These are phyloP conservation scores for Paramecium caudatum DNA, from an alignment of 73 alveolate species.

Conservation along the genomic window DNA sequence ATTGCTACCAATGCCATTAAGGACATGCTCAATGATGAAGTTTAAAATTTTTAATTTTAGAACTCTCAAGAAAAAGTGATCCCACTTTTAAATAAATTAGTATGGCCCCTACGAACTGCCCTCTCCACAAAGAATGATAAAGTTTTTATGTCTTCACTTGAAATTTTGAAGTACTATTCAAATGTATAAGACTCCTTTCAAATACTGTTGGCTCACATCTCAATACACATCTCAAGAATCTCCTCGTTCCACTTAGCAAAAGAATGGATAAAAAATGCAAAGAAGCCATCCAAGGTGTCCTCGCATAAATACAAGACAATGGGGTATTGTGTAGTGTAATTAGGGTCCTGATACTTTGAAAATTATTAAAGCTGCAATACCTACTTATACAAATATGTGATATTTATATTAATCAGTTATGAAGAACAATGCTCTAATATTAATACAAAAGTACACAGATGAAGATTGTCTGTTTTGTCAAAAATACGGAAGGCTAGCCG, in stretches of 20 bases:
- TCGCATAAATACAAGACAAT: conserved; percentile 75
- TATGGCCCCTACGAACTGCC: conserved; percentile 85
- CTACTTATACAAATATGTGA: conserved; percentile 71
- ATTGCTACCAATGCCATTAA: conserved; percentile 86
- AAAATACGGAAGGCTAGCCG: conserved; percentile 38
- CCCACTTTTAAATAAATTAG: conserved; percentile 80
- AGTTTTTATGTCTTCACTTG: conserved; percentile 76
- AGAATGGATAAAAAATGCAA: conserved; percentile 80
- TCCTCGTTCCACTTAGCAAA: conserved; percentile 82
- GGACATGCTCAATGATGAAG: conserved; percentile 89
- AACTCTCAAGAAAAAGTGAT: conserved; percentile 81
- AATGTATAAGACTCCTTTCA: conserved; percentile 73
- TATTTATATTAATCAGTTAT: conserved; percentile 36
- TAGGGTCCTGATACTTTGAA: conserved; percentile 70
- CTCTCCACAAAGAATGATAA: conserved; percentile 79
- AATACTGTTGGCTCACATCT: conserved; percentile 82
- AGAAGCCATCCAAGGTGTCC: conserved; percentile 57
- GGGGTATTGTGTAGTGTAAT: conserved; percentile 66
- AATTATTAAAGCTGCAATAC: conserved; percentile 67
- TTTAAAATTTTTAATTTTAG: conserved; percentile 10
- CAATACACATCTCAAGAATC: conserved; percentile 81
- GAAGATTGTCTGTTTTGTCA: conserved; percentile 60
- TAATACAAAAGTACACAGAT: background rate
- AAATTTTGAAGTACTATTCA: conserved; percentile 75
- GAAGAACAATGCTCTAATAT: conserved; percentile 2